Percentiles rank a stretch among this genome's conserved stretches.
Conservation (phyloP, 345 rosid species). For the Eutrema yunnanense region DNA sequence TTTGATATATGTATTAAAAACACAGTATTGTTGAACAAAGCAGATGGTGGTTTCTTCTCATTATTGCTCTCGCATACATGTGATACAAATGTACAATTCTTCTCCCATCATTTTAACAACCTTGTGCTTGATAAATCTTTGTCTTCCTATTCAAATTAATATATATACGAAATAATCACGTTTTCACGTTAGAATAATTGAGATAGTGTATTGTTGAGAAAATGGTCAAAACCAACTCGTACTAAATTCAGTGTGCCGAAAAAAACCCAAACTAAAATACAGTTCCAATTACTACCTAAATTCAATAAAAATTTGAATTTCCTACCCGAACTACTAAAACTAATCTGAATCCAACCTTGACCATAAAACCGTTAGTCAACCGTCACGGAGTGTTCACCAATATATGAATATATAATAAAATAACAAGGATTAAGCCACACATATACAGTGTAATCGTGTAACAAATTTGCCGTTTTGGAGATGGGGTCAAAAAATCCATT, state of each 20-base stretch:
- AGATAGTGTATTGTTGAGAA: background rate
- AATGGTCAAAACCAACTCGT: too few relatives aligned
- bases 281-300: too few relatives aligned
- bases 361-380: too few relatives aligned
- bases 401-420: background rate
- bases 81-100: background rate
- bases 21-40: background rate
- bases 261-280: too few relatives aligned
- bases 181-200: conserved; percentile 2
- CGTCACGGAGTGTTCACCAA: too few relatives aligned
- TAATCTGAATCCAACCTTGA: too few relatives aligned
- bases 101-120: too few relatives aligned
- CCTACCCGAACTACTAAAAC: too few relatives aligned
- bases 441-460: background rate
- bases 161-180: background rate
- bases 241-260: too few relatives aligned
- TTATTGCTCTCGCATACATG: background rate
- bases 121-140: background rate
- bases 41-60: conserved; percentile 5
- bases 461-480: background rate
- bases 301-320: too few relatives aligned
- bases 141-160: background rate
- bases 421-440: background rate
- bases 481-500: conserved; percentile 4
- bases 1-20: conserved; percentile 11